Conservation (phyloP, 352 stramenopile species). For the Nothophytophthora sp. region DNA sequence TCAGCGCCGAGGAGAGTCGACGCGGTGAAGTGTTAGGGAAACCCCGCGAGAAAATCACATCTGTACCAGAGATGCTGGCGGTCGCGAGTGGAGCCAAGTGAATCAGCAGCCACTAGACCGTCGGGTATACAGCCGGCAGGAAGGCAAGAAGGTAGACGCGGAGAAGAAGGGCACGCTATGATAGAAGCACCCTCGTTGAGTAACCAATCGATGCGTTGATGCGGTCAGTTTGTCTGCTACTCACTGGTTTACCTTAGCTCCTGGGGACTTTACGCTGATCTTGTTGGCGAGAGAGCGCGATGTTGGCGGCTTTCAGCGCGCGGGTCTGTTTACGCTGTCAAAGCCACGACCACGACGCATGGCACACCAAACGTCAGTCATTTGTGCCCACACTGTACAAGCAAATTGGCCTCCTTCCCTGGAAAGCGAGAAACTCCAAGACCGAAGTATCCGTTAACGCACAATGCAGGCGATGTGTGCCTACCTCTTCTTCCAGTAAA, state of each 20-base stretch:
- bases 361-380: too few relatives aligned
- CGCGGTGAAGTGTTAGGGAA: constrained; percentile 64
- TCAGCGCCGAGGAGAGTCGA: constrained; percentile 62
- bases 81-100: constrained; percentile 28
- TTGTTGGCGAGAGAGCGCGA: constrained; percentile 33
- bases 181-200: neutral
- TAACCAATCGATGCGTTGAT: neutral
- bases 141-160: constrained; percentile 2
- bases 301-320: constrained; percentile 41
- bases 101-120: neutral
- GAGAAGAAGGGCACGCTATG: constrained; percentile 2
- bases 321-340: constrained; percentile 47
- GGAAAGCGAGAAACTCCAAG: too few relatives aligned
- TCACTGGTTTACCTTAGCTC: neutral
- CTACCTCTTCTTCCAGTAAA: constrained; percentile 38
- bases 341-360: too few relatives aligned
- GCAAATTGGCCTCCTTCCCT: too few relatives aligned
- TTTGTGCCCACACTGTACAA: too few relatives aligned
- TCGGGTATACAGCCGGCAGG: neutral
- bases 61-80: constrained; percentile 71
- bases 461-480: neutral
- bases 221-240: neutral
- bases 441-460: neutral
- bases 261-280: constrained; percentile 22
- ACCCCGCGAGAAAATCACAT: constrained; percentile 83